Conservation (phyloP, 768 basidiomycete genomes). For the Calvatia gigantea region DNA sequence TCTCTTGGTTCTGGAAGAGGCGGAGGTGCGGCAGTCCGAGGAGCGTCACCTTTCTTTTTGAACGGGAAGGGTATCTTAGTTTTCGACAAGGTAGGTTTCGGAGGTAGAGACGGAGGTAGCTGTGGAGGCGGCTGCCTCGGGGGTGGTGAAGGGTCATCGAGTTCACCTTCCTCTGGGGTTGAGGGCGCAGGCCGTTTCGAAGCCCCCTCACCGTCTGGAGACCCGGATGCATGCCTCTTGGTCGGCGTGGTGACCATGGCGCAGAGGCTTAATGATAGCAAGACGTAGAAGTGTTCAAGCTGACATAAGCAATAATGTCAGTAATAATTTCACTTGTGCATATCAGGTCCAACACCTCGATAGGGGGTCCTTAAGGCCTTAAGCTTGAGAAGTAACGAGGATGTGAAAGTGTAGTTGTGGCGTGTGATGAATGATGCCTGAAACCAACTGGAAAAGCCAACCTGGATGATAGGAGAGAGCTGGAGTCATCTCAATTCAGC, state of each 20-base stretch:
- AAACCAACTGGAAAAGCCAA: too few relatives aligned
- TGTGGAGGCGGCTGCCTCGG: conserved; percentile 20
- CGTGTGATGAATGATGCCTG: too few relatives aligned
- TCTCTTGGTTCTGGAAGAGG: conserved; percentile 16
- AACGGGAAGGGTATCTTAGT: conserved; percentile 72
- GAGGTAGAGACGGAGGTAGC: conserved; percentile 28
- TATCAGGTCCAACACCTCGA: neutral
- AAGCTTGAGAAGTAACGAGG: too few relatives aligned
- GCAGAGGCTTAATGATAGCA: neutral
- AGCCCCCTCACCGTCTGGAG: conserved; percentile 46
- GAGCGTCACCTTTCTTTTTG: conserved; percentile 46
- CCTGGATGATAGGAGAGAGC: too few relatives aligned
- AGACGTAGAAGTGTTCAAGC: conserved; percentile 6
- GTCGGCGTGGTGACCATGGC: conserved; percentile 13
- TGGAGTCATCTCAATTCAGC: too few relatives aligned
- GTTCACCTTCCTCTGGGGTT: conserved; percentile 80
- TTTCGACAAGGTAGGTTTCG: conserved; percentile 33
- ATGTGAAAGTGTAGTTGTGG: too few relatives aligned
- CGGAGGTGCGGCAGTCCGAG: conserved; percentile 13
- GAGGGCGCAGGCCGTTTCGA: conserved; percentile 57
- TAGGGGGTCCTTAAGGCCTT: too few relatives aligned
- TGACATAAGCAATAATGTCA: conserved; percentile 10
- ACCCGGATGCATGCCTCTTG: conserved; percentile 60
- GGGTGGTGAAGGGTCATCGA: conserved; percentile 50
- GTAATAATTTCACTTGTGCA: neutral